Evolutionary conservation across 1,284 basidiomycete species (phyloP), one percentile per base, ranked within the genome.

Genomic region (Mycena citricolor): DNA sequence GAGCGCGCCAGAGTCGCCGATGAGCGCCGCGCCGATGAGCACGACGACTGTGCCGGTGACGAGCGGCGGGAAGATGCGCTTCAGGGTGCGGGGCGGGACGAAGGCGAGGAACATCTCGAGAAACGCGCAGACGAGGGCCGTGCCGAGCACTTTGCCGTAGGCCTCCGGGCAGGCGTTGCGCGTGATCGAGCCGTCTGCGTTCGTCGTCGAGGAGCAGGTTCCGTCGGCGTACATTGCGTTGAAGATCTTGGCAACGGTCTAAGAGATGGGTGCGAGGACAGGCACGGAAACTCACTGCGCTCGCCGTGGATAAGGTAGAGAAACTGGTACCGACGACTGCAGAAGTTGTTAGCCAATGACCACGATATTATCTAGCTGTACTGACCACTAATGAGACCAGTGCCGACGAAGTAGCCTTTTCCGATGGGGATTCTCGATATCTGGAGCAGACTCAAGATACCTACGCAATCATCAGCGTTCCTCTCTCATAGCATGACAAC

Each of bases 241-340:
- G 58, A 84, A 84, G 39, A 86, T 78, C 75, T 69, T n/a, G 16
- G 4, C 20, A n/a, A n/a, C n/a, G n/a, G n/a, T n/a, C n/a, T n/a
- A n/a, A n/a, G n/a, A n/a, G 29, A 11, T 47, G 14, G 17, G 42
- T 22, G 22, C 22, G 24, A 20, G 8, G 10, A 28, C 32, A 33
- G 21, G 19, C 2, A 11, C 20, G 35, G 2, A n/a, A n/a, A 68
- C 77, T 10, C 54, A 86, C 83, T 1, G 82, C 72, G 52, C 77
- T 76, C 1, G 84, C 87, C 2, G 87, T 90, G 33, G 81, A 83
- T 12, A 93, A 68, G 0, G 87, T 90, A 6, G 89, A 76, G 58
- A 93, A 93, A 57, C 82, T 86, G 0, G 89, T 93, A 8, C 89
- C 90, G n/a, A 92, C 88, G 2, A 93, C 88, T 4, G 81, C n/a